Conservation (phyloP, 2,329 filamentous ascomycete species). For the Plectosphaerella plurivora region DNA sequence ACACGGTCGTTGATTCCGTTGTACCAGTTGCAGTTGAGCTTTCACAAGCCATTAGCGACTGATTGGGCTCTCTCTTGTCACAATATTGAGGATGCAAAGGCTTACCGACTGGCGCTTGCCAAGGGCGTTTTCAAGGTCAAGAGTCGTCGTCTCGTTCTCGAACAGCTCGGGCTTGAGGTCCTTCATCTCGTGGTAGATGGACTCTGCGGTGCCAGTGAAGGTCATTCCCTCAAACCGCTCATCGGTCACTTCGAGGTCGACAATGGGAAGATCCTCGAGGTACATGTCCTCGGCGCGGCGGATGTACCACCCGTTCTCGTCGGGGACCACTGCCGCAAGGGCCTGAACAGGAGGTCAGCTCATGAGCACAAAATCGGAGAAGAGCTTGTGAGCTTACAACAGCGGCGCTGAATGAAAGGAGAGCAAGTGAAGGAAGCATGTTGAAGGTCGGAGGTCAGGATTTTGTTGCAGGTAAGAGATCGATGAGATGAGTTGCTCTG, state of each 20-base stretch:
- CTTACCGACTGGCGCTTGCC: not conserved
- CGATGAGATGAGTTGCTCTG: too few species aligned
- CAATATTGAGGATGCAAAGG: too few species aligned
- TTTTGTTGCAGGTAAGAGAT: too few species aligned
- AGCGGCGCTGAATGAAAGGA: too few species aligned
- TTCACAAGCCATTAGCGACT: not conserved
- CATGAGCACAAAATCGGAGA: too few species aligned
- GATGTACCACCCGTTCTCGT: not conserved
- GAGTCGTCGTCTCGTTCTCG: not conserved
- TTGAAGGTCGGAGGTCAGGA: too few species aligned
- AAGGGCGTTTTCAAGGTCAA: not conserved
- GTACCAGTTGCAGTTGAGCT: not conserved
- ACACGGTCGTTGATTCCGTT: not conserved
- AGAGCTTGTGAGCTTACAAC: too few species aligned
- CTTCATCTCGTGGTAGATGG: constrained; percentile 80
- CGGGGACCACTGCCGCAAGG: not conserved
- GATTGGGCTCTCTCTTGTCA: too few species aligned
- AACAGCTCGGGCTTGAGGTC: constrained; percentile 75
- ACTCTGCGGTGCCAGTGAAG: constrained; percentile 31
- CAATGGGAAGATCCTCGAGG: not conserved
- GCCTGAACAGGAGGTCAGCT: not conserved
- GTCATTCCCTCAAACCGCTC: not conserved
- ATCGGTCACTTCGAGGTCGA: not conserved
- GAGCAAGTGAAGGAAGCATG: too few species aligned
- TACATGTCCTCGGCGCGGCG: not conserved